Base-by-base conservation (phyloP, 352 stramenopile species). In the Globisporangium paddicum region DNA sequence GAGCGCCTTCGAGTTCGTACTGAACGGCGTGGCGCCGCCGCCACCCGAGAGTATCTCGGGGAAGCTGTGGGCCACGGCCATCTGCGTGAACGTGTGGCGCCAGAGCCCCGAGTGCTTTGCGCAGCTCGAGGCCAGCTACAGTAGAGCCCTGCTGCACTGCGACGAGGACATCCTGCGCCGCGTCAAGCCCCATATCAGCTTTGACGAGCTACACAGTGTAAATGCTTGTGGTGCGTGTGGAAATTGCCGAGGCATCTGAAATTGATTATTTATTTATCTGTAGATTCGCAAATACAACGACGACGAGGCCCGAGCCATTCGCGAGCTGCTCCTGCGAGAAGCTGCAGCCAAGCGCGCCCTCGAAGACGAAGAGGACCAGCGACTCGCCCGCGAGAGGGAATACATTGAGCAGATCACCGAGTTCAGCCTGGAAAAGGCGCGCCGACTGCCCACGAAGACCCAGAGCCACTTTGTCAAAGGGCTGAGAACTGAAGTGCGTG, bases 211-310 rank as follows among this genome's bases (percentile, higher is more conserved):
- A 7, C 38, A 75, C n/a, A 60, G 73, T 60, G 76, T 86, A 37
- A 28, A 52, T 16, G 25, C 61, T 5, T 18, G 13, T 40, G 11
- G 1, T 57, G 16, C 28, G 2, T 67, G 37, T 28, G 19, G 13
- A 41, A 2, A 41, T 41, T 41, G 37, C 19, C 28, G 28, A 32
- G 28, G 28, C 6, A 32, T 32, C 6, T 32, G 28, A 32, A 32
- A 32, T 32, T 32, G 6, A 32, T 32, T 32, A 32, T 7, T 32
- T 32, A 32, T 32, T 32, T 46, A 25, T 18, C 8, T 14, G 10
- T 35, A 89, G 79, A 84, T 89, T 23, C 75, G 77, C n/a, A 55
- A 52, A 19, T 89, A 87, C 63, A 73, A 79, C 49, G 71, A 72
- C 40, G 67, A 79, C 16, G 75, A 87, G 46, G 75, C 77, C 10